Evolutionary conservation across 805 yeast genomes (phyloP), one percentile per base, ranked within the genome.

Genomic region (Barnettozyma populi): DNA sequence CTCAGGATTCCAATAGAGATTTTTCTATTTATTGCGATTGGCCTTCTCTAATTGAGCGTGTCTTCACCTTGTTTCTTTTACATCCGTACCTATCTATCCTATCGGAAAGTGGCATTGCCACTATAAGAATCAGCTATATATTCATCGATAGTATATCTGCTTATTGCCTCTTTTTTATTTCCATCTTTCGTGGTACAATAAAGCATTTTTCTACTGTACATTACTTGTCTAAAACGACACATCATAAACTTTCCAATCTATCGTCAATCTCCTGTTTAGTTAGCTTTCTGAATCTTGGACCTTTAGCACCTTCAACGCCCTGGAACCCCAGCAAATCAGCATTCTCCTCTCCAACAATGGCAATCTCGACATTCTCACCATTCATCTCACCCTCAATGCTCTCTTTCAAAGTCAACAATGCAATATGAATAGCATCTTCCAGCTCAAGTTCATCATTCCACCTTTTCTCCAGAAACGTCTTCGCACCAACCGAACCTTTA

Each of bases 341-440:
- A 57, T 88, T 84, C 40, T 95, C 86, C 44, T 80, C 84, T 47
- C 96, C 90, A 45, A 94, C 82, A 36, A 94, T 76, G 21, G 92
- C 84, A 50, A 94, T 86, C 68, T 94, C 99, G 54, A 94, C 92
- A 41, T 95, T 90, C 56, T 90, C 95, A 42, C 98, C 98, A 53
- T 86, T 90, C 80, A 94, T 86, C 63, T 94, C 99, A 48, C 99
- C 99, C 67, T 94, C 99, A 44, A 94, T 92, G 23, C 96, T 82
- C 69, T 94, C 99, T 68, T 94, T 94, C 65, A 94, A 75, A 5
- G 99, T 94, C 59, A 94, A 73, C 41, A 94, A 74, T 1, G 98
- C 97, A 63, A 92, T 94, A 67, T 94, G 98, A 55, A 94, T 88
- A 44, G 98, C 99, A 66, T 94, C 99, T 70, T 94, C 99, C 53